Evolutionary conservation across 805 yeast species (phyloP).

Genomic region (Helenozyma rhizophorensis): DNA sequence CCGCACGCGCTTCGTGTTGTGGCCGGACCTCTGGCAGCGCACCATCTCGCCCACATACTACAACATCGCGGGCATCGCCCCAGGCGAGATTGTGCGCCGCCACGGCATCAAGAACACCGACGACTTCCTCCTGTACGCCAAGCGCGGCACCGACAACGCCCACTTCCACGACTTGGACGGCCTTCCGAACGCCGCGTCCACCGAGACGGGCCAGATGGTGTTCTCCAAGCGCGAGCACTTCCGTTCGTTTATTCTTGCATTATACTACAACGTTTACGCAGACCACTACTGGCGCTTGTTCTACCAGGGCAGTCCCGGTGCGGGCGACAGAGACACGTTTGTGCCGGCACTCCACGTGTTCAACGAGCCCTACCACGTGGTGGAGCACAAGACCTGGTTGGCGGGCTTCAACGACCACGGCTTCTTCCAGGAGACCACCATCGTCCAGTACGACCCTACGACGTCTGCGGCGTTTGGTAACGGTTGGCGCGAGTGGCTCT

Average conservation of each 20-base stretch:
- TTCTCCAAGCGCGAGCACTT: slow-evolving; percentile 29
- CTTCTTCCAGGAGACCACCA: slow-evolving; percentile 19
- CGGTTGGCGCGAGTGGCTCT: slow-evolving; percentile 15
- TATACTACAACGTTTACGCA: slow-evolving; percentile 30
- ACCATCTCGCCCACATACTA: slow-evolving; percentile 29
- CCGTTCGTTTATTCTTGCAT: slow-evolving; percentile 22
- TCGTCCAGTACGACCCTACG: slow-evolving; percentile 21
- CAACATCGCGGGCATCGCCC: slow-evolving; percentile 25
- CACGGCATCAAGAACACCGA: slow-evolving; percentile 24
- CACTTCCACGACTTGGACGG: slow-evolving; percentile 31
- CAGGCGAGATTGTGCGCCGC: slow-evolving; percentile 27
- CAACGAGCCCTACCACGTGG: slow-evolving; percentile 28
- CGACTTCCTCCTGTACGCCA: slow-evolving; percentile 16
- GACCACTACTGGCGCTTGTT: slow-evolving; percentile 24
- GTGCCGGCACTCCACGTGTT: slow-evolving; percentile 35
- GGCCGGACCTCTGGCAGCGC: slow-evolving; percentile 37
- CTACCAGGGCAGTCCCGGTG: slow-evolving; percentile 33
- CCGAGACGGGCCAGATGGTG: slow-evolving; percentile 34
- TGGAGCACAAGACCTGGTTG: slow-evolving; percentile 19
- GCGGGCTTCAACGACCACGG: slow-evolving; percentile 14
- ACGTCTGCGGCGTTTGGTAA: slow-evolving; percentile 8
- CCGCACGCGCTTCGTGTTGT: slow-evolving; percentile 24
- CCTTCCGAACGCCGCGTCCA: slow-evolving; percentile 22
- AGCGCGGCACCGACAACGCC: slow-evolving; percentile 13
- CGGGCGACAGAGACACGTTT: slow-evolving; percentile 34